Evolutionary conservation across 306 rosid species (phyloP).

Genomic region (Cucurbita pepo): DNA sequence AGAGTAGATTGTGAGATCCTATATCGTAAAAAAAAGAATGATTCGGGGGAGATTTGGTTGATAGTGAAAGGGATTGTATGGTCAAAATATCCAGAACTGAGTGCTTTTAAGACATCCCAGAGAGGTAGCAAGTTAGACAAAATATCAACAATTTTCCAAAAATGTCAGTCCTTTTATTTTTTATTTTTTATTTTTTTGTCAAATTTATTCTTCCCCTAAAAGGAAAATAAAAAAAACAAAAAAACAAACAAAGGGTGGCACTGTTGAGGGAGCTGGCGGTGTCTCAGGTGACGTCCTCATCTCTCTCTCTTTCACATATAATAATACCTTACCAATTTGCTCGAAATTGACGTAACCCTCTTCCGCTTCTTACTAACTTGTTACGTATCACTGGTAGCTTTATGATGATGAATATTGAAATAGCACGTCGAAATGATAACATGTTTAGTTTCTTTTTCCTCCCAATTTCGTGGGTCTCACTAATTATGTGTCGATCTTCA

Average conservation of each 20-base stretch:
- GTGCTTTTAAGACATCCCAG: slow-evolving; percentile 3
- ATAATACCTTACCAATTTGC: background rate
- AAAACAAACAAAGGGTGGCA: background rate
- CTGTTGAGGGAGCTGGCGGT: background rate
- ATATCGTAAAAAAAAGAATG: background rate
- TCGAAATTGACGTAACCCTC: slow-evolving; percentile 7
- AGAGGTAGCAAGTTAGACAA: background rate
- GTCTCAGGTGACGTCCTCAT: slow-evolving; percentile 6
- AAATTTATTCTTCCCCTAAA: background rate
- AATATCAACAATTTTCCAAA: slow-evolving; percentile 8
- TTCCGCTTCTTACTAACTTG: background rate
- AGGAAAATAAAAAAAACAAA: background rate
- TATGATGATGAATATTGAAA: no score
- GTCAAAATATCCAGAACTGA: slow-evolving; percentile 1
- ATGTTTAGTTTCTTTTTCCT: no score
- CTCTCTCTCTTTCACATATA: background rate
- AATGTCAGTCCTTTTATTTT: background rate
- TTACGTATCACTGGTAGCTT: no score
- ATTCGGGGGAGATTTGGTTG: background rate
- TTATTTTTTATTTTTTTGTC: background rate
- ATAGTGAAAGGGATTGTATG: slow-evolving; percentile 1
- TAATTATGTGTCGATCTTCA: no score
- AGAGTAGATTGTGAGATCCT: no score
- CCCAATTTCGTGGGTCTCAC: no score
- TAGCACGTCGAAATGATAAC: no score